Evolutionary conservation across 257 asterid genomes (phyloP), one percentile per base, ranked within the genome.

Genomic region (Mitragyna speciosa): DNA sequence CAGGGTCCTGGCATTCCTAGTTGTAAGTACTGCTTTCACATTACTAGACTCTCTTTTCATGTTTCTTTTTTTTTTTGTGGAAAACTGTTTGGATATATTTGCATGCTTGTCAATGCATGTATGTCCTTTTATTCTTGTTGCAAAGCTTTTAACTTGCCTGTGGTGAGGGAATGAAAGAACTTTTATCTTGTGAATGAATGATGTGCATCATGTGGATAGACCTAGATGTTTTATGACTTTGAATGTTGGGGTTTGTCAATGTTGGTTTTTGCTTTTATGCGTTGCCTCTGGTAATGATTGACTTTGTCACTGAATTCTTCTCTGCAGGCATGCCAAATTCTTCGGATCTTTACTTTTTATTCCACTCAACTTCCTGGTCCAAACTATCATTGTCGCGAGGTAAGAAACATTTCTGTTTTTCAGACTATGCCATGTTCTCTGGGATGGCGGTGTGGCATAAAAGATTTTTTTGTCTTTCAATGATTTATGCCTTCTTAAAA

Each of bases 351-450:
- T 45, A 93, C 98, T 11, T 95, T 95, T 89, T 95, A 95, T 83
- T 95, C 99, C 66, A 95, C 99, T 75, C 99, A 93, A 77, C 97
- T 95, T 63, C 98, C 99, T 2, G 99, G 99, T 81, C 97, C 99
- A 70, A 95, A 95, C 83, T 95, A 95, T 81, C 99, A 95, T 77
- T 93, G 99, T 73, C 98, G 99, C 26, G 99, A 93, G 98, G 99
- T 95, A 85, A 83, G 81, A 71, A 22, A 43, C 52, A 69, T 6
- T 43, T 68, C 56, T 58, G 49, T 67, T 52, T 69, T 81, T 20
- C 12, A 61, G 72, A 30, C 24, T 64, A 5, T 39, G 30, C 26
- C n/a, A 8, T 54, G 56, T 51, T 20, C 66, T 49, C 24, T 76
- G 12, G 69, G 22, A 49, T 39, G 48, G 20, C 49, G 66, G 70